Evolutionary conservation across 768 basidiomycete genomes (phyloP), one percentile per base, ranked within the genome.

Genomic region (Lactarius quietus): DNA sequence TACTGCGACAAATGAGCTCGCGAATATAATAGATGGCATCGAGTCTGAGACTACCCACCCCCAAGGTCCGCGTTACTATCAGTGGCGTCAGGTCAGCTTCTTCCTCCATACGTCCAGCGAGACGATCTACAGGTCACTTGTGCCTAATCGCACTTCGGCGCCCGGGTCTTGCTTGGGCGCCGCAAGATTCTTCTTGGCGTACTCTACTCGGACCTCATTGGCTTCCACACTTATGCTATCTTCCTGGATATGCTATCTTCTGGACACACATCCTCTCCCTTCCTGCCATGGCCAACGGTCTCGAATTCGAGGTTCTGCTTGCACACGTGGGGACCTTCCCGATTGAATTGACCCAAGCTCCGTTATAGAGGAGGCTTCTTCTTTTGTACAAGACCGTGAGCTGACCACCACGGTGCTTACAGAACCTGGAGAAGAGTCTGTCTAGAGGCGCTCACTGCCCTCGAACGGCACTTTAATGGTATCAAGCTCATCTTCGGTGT

Each of bases 141-240:
- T 57, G 48, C 28, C 18, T 31, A 20, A 36, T n/a, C n/a, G 23
- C 31, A 43, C 35, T n/a, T 38, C 45, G 35, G 59, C 59, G 58
- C 14, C 72, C 96, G 97, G 66, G 97, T 98, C 73, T 82, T 99
- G 18, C 97, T 97, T 3, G 97, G 98, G 39, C 90, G 97, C 57
- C 86, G 95, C 63, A 97, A 99, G 77, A 98, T 99, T 68, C 81
- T 99, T 23, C 87, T 98, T 38, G 97, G 97, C 35, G 84, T 98
- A 52, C 83, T 98, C 17, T 93, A 95, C 76, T 98, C 93, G 72
- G 96, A 99, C 74, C 83, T 99, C 67, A 94, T 99, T 72, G 97
- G 97, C 17, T 99, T 98, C 86, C 97, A 99, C 81, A 99, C 97
- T 10, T 99, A 96, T 77, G 97, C 83, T 99, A 56, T 98, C 96